Conservation (phyloP, 345 rosid genomes). For the Eucalyptus melliodora region DNA sequence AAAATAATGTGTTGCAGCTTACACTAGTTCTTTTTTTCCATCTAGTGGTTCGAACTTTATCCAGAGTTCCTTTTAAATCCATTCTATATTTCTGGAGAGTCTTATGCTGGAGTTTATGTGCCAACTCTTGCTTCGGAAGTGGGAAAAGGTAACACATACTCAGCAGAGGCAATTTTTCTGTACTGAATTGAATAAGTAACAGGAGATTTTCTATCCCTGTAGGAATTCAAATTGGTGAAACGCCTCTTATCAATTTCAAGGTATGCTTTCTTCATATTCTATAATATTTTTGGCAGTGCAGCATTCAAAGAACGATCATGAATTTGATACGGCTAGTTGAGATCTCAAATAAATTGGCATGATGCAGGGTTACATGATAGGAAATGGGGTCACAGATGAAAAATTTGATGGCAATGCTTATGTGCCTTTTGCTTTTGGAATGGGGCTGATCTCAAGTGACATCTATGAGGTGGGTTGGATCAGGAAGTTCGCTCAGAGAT, state of each 20-base stretch:
- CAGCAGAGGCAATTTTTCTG: neutral
- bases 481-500: neutral
- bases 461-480: neutral
- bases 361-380: slow-evolving; percentile 28
- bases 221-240: too few species aligned
- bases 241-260: too few species aligned
- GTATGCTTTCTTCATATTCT: too few species aligned
- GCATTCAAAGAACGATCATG: too few species aligned
- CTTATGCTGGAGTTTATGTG: slow-evolving; percentile 30
- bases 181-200: neutral
- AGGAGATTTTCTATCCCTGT: too few species aligned
- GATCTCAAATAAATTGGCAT: neutral
- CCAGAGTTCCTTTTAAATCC: slow-evolving; percentile 10
- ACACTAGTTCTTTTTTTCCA: neutral
- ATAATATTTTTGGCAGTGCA: neutral
- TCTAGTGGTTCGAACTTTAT: slow-evolving; percentile 28
- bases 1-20: neutral
- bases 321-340: neutral
- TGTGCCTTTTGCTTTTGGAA: slow-evolving; percentile 21
- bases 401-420: slow-evolving; percentile 6
- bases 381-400: slow-evolving; percentile 14
- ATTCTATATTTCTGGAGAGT: slow-evolving; percentile 25
- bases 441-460: slow-evolving; percentile 29
- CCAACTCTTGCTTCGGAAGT: slow-evolving; percentile 26
- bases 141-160: slow-evolving; percentile 5